Percentiles rank a stretch among this genome's conserved stretches.
phyloP scores from a whole-genome alignment of 257 asterid genomes.

The Solanum paucissectum region DNA sequence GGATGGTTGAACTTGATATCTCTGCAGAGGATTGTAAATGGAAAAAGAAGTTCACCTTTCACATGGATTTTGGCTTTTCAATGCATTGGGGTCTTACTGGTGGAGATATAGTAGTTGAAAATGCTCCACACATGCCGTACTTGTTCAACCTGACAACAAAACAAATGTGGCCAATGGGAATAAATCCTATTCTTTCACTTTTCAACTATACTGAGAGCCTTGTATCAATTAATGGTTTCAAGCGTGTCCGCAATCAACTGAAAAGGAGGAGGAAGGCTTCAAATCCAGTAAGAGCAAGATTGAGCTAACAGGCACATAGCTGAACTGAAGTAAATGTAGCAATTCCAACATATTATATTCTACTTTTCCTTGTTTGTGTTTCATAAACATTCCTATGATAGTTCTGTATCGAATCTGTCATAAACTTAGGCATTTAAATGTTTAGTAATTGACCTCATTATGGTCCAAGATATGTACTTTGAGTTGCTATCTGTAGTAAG shows the following conservation, averaged over 20 bases:
- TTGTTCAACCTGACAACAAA: background rate
- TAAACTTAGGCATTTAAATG: background rate
- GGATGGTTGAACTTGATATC: background rate
- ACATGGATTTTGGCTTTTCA: background rate
- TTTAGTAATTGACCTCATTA: background rate
- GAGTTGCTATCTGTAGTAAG: background rate
- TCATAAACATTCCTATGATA: background rate
- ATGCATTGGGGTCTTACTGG: background rate
- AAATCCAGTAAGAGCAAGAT: background rate
- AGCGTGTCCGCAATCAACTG: background rate
- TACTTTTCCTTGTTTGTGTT: background rate
- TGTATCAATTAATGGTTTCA: background rate
- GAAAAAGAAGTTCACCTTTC: background rate
- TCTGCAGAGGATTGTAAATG: background rate
- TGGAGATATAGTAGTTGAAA: background rate
- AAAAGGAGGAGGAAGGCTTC: background rate
- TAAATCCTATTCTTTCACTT: background rate
- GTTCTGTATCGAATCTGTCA: background rate
- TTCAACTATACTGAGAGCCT: background rate
- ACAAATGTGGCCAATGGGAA: background rate
- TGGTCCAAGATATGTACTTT: background rate
- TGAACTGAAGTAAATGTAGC: background rate
- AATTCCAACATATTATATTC: background rate
- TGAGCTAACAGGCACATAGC: background rate
- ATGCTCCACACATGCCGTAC: background rate